These are phyloP conservation scores for Kwoniella dendrophila DNA, from an alignment of 768 basidiomycete genomes.

Conservation along the genomic window DNA sequence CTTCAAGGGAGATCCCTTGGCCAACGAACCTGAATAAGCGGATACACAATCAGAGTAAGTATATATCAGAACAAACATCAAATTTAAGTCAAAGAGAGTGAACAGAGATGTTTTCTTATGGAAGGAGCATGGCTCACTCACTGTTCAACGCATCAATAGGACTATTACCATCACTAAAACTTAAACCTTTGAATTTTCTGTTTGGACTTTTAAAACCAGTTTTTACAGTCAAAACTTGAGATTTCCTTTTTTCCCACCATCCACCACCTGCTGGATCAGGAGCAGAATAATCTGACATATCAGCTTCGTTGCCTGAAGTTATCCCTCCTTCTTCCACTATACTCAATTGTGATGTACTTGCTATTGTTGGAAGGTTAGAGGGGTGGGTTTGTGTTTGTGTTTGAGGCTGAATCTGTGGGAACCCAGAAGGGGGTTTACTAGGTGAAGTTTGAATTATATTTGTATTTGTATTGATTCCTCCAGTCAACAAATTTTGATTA, in stretches of 20 bases:
- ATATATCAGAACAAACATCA: not conserved
- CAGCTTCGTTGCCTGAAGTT: slow-evolving; percentile 30
- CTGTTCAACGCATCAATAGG: slow-evolving; percentile 1
- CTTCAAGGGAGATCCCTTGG: slow-evolving; percentile 15
- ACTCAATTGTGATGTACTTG: slow-evolving; percentile 5
- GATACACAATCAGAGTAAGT: not conserved
- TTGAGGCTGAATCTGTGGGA: too few species aligned
- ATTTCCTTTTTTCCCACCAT: slow-evolving; percentile 36
- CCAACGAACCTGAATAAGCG: not conserved
- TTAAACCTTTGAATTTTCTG: slow-evolving; percentile 14
- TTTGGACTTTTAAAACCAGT: slow-evolving; percentile 7
- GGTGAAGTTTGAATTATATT: not conserved
- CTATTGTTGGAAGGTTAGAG: too few species aligned
- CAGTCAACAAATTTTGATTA: not conserved
- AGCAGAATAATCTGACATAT: slow-evolving; percentile 16
- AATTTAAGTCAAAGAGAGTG: too few species aligned
- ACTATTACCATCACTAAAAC: slow-evolving; percentile 9
- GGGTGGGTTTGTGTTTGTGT: too few species aligned
- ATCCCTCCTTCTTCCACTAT: slow-evolving; percentile 23
- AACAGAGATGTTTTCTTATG: not conserved
- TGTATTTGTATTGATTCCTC: not conserved
- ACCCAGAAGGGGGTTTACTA: too few species aligned
- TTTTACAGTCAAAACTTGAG: slow-evolving; percentile 15
- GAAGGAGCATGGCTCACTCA: not conserved
- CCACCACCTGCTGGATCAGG: slow-evolving; percentile 11